These are phyloP conservation scores for Xylariales sp. DNA, from an alignment of 2,329 filamentous ascomycete genomes.

Conservation along the genomic window DNA sequence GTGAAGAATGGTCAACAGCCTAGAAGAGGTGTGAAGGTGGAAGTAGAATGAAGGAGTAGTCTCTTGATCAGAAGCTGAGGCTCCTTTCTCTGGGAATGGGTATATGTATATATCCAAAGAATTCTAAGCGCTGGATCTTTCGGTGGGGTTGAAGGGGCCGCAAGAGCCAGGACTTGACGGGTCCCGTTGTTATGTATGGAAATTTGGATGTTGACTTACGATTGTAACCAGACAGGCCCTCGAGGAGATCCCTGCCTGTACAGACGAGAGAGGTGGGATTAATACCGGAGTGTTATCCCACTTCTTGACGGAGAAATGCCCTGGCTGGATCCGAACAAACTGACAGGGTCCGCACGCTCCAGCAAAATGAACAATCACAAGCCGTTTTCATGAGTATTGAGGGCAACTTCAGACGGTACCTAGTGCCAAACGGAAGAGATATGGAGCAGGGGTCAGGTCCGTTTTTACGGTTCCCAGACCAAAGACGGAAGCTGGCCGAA, in stretches of 20 bases:
- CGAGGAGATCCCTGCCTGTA: slow-evolving; percentile 33
- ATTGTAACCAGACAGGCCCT: slow-evolving; percentile 33
- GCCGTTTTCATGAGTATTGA: slow-evolving; percentile 21
- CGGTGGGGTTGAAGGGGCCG: slow-evolving; percentile 36
- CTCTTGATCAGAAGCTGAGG: no score
- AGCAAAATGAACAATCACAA: slow-evolving; percentile 18
- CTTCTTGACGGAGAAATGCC: slow-evolving; percentile 41
- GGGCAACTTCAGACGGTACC: slow-evolving; percentile 32
- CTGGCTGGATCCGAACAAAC: slow-evolving; percentile 38
- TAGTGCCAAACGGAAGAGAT: slow-evolving; percentile 34
- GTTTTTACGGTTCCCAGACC: slow-evolving; percentile 28
- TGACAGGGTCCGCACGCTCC: slow-evolving; percentile 37
- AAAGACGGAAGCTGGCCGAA: slow-evolving; percentile 28
- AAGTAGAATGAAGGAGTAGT: slow-evolving; percentile 13
- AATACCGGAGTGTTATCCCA: slow-evolving; percentile 39
- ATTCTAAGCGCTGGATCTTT: slow-evolving; percentile 28
- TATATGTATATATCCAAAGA: slow-evolving; percentile 33
- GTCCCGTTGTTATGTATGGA: slow-evolving; percentile 38
- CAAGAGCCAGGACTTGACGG: slow-evolving; percentile 32
- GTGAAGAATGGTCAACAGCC: slow-evolving; percentile 9
- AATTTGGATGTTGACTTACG: slow-evolving; percentile 32
- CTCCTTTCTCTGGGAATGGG: slow-evolving; percentile 17
- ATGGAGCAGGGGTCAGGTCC: slow-evolving; percentile 29
- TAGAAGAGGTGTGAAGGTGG: slow-evolving; percentile 11
- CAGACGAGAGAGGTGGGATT: slow-evolving; percentile 42